Conservation (phyloP, 495 filamentous ascomycete genomes). For the Hypoxylon fragiforme region DNA sequence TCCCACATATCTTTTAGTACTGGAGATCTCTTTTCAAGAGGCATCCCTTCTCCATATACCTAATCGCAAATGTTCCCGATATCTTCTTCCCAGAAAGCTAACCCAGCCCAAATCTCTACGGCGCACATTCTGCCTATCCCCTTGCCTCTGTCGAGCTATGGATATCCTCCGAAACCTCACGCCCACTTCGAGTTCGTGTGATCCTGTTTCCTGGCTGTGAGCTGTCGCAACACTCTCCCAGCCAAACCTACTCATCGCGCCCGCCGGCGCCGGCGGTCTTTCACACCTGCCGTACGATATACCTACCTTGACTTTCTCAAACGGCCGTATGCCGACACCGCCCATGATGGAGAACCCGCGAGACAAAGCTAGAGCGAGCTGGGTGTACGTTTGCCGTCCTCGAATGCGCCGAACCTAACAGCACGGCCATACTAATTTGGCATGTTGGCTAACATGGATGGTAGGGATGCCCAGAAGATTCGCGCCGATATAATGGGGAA, state of each 20-base stretch:
- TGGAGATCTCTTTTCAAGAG: conserved; percentile 15
- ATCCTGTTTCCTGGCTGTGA: conserved; percentile 37
- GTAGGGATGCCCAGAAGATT: conserved; percentile 38
- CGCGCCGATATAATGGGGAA: conserved; percentile 33
- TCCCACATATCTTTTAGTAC: conserved; percentile 1
- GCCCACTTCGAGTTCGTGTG: conserved; percentile 38
- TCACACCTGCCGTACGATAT: conserved; percentile 8
- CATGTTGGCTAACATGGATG: conserved; percentile 16
- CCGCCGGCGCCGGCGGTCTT: conserved; percentile 22
- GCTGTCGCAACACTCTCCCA: conserved; percentile 33
- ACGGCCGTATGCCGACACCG: conserved; percentile 1
- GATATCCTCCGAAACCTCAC: conserved; percentile 34
- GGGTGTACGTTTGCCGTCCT: conserved; percentile 31
- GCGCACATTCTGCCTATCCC: conserved; percentile 20
- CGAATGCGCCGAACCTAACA: conserved; percentile 6
- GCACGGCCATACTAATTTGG: background rate
- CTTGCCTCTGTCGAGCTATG: conserved; percentile 35
- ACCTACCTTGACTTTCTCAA: conserved; percentile 4
- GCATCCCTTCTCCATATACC: conserved; percentile 22
- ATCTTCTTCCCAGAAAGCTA: conserved; percentile 33
- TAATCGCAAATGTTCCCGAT: conserved; percentile 39
- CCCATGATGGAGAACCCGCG: conserved; percentile 31
- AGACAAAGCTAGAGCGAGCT: conserved; percentile 32
- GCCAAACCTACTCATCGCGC: conserved; percentile 25
- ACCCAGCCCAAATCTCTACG: conserved; percentile 22